Evolutionary conservation across 2,329 filamentous ascomycete genomes (phyloP), one percentile per base, ranked within the genome.

Genomic region (Fonsecaea pedrosoi): DNA sequence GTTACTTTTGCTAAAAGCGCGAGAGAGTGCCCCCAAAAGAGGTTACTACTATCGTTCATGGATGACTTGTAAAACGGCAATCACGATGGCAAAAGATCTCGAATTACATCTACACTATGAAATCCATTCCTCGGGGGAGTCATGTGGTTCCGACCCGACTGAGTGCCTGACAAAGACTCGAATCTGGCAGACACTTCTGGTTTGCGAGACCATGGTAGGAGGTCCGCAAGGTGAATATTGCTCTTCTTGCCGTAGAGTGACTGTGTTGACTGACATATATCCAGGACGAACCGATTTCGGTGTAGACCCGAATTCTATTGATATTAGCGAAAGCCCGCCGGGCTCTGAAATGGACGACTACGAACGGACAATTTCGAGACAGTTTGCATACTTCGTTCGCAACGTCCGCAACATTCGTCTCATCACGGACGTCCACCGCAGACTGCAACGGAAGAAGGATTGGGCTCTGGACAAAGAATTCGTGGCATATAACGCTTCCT

Each of bases 41-140:
- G 95, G 95, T 0, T 98, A 98, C 76, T 98, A 95, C 78, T 98
- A 95, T 79, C 89, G 94, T 42, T 98, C 95, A 0, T 98, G 95
- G 94, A 96, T 97, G 88, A 92, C 91, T 4, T 88, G 96, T 21
- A 94, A 97, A 61, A 92, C 94, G 68, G 92, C 94, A 70, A 90
- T 96, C 7, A 90, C 93, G 55, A 97, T 98, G 92, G 92, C 89
- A 32, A 95, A 96, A 74, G 94, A 97, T 75, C 83, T 98, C 37
- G 92, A 93, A 21, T 82, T 98, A 5, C 89, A 97, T 75, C 92
- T 97, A 70, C 94, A 98, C 79, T 88, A 88, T 69, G 89, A 91
- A 66, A 87, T 89, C 54, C 95, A 98, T 77, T 85, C 89, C 69
- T 86, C 87, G 60, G 91, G 90, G 25, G 86, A 85, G 62, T 77